Evolutionary conservation across 225 moss, liverwort and hornwort species (phyloP).

Genomic region (Thuidium tamariscinum): DNA sequence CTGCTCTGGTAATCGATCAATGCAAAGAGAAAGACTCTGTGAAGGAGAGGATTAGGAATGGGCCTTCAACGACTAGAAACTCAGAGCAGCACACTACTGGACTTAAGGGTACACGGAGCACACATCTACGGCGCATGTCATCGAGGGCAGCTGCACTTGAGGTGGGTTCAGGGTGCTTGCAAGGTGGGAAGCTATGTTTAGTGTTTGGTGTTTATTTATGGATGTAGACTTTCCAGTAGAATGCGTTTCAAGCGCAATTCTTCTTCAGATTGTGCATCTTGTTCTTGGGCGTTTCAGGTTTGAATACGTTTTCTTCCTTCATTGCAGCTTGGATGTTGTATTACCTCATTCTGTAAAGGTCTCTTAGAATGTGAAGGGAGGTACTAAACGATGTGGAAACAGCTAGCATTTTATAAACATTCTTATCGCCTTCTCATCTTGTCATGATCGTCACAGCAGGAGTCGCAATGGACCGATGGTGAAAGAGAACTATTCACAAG

Average conservation of each 20-base stretch:
- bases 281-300: neutral
- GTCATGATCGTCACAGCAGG: constrained; percentile 6
- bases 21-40: constrained; percentile 26
- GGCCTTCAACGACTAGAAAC: constrained; percentile 12
- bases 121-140: constrained; percentile 24
- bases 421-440: neutral
- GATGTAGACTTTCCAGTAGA: neutral
- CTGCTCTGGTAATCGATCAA: constrained; percentile 26
- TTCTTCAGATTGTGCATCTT: neutral
- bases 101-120: constrained; percentile 39
- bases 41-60: constrained; percentile 32
- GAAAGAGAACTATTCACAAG: constrained; percentile 74
- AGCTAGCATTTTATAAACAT: neutral
- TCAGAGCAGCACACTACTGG: constrained; percentile 43
- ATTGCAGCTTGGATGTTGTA: neutral
- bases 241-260: neutral
- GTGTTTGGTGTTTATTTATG: neutral
- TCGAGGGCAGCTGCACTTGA: constrained; percentile 32
- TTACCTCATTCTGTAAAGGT: neutral
- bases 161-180: constrained; percentile 13
- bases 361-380: neutral
- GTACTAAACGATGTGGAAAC: neutral
- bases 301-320: neutral
- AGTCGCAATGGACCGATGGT: constrained; percentile 68
- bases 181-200: neutral